Conservation (phyloP, 1,284 basidiomycete species). For the Phylloboletellus chloephorus region DNA sequence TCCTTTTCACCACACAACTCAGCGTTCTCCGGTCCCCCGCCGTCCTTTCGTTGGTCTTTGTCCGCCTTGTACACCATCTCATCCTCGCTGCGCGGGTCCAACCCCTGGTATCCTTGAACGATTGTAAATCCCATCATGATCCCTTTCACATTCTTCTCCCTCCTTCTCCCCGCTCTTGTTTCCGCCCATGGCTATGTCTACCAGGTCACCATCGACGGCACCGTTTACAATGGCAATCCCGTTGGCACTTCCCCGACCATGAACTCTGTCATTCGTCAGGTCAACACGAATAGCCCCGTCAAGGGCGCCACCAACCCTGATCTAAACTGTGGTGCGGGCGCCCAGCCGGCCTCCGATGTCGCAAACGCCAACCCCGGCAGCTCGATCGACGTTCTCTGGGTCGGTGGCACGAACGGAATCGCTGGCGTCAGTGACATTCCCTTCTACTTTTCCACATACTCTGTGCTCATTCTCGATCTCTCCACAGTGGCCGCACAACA, state of each 20-base stretch:
- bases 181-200: conserved; percentile 31
- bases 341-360: conserved; percentile 32
- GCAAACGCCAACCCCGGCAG: conserved; percentile 41
- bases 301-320: conserved; percentile 36
- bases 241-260: conserved; percentile 20
- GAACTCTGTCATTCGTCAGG: conserved; percentile 32
- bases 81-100: conserved; percentile 24
- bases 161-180: conserved; percentile 24
- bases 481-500: conserved; percentile 35
- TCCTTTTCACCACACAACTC: too few relatives aligned
- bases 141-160: conserved; percentile 12
- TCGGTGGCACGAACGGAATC: conserved; percentile 22
- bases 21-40: too few relatives aligned
- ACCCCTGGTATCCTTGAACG: not conserved
- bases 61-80: not conserved
- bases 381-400: conserved; percentile 30
- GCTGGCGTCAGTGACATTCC: conserved; percentile 17
- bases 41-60: conserved; percentile 6
- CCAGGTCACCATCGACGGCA: conserved; percentile 32
- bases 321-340: conserved; percentile 38
- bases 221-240: conserved; percentile 28
- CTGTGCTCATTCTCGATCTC: not conserved
- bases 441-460: not conserved
- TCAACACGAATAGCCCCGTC: conserved; percentile 35
- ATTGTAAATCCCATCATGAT: conserved; percentile 12